A percentile compares a stretch with the other conserved stretches of the same genome.
Conservation (phyloP, 83 land plant species). For the Picea abies region DNA sequence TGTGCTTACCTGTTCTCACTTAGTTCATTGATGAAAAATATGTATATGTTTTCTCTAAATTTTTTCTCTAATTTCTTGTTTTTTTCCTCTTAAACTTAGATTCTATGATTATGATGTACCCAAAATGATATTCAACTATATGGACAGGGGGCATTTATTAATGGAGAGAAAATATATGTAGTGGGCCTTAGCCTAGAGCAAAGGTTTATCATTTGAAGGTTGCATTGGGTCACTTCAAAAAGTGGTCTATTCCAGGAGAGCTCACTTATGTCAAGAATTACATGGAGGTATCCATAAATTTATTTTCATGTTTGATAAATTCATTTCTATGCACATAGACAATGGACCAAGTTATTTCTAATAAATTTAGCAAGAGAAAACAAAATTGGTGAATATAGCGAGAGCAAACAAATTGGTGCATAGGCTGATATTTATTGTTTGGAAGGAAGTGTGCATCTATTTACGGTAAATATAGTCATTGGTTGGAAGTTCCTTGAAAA, state of each 20-base stretch:
- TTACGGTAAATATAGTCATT: neutral
- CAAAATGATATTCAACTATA: neutral
- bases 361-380: neutral
- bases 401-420: neutral
- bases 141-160: slow-evolving; percentile 73
- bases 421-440: neutral
- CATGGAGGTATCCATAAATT: slow-evolving; percentile 55
- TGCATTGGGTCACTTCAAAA: slow-evolving; percentile 81
- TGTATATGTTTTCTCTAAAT: neutral
- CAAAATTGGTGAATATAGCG: neutral
- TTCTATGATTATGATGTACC: neutral
- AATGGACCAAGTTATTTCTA: neutral
- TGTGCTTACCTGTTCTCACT: no score
- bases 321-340: neutral
- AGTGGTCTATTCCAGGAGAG: slow-evolving; percentile 79
- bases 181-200: slow-evolving; percentile 55
- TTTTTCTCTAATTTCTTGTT: neutral
- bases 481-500: no score
- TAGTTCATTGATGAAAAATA: neutral
- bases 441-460: neutral
- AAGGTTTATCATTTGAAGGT: slow-evolving; percentile 85
- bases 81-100: neutral
- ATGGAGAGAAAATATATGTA: slow-evolving; percentile 77
- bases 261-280: slow-evolving; percentile 58
- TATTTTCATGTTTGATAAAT: neutral